Base-by-base conservation (phyloP, 352 stramenopile genomes). In the Pythium grandisporangium region DNA sequence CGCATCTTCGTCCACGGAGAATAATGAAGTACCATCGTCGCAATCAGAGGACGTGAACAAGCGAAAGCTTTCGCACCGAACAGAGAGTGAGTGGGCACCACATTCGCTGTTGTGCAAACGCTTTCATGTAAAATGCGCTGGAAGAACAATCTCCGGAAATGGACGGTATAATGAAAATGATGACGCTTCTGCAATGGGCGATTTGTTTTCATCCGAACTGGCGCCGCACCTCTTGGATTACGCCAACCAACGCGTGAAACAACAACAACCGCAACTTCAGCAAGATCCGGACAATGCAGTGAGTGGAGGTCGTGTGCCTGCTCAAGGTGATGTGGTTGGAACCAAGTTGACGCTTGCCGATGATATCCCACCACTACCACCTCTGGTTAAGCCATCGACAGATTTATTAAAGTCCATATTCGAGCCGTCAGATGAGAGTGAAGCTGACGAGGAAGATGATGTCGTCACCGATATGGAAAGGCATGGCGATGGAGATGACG, bases 341-440 rank as follows among this genome's bases (percentile, higher is more conserved):
- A n/a, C n/a, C n/a, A n/a, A n/a, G n/a, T 20, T 29, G 19, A 11
- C 34, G 10, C 51, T 47, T 3, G 45, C 49, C 2, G 45, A 59
- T 8, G 56, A 70, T 14, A 43, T 85, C 2, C 57, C 54, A 4
- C 51, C 58, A 7, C 44, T 89, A 6, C 64, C 64, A 26, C 45
- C 51, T 26, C 51, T 62, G n/a, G 39, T 66, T 26, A 73, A 75
- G 25, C 63, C 74, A 3, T 58, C 66, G 6, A 40, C 42, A 2
- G 66, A 63, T 60, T 47, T 93, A 34, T 53, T 93, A 19, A 76
- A 81, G 56, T 82, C 75, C 13, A 89, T 93, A 40, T 93, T 93
- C 55, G 76, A 90, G 44, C 72, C 70, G 1, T 83, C 73, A 2
- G 79, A 90, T 36, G 76, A 68, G 5, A 76, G 63, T 44, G 59